phyloP scores from a whole-genome alignment of 2,329 filamentous ascomycete species.

The Fusarium bactridioides region DNA sequence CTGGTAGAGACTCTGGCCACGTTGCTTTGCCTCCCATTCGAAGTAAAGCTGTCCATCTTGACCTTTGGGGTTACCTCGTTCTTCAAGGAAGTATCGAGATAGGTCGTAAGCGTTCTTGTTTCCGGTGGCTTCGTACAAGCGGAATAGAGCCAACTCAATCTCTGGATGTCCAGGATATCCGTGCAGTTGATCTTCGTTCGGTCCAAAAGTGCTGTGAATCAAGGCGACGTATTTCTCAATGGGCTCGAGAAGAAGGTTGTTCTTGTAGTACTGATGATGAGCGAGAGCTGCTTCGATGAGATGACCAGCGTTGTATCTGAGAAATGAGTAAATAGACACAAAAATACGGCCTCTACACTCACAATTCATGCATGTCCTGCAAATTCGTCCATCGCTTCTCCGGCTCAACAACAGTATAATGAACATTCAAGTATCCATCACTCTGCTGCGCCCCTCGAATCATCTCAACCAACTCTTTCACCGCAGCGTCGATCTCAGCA shows the following conservation, averaged over 20 bases:
- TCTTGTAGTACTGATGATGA: slow-evolving; percentile 60
- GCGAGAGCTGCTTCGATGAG: slow-evolving; percentile 68
- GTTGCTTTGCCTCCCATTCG: slow-evolving; percentile 58
- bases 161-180: slow-evolving; percentile 63
- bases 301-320: slow-evolving; percentile 66
- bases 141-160: slow-evolving; percentile 58
- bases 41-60: slow-evolving; percentile 62
- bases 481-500: slow-evolving; percentile 16
- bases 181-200: slow-evolving; percentile 57
- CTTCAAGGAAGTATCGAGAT: slow-evolving; percentile 64
- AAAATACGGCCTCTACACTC: slow-evolving; percentile 18
- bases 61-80: slow-evolving; percentile 63
- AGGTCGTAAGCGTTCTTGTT: slow-evolving; percentile 52
- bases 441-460: slow-evolving; percentile 63
- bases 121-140: slow-evolving; percentile 48
- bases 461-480: slow-evolving; percentile 62
- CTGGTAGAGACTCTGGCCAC: slow-evolving; percentile 58
- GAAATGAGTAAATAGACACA: neutral
- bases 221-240: slow-evolving; percentile 52
- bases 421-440: slow-evolving; percentile 70
- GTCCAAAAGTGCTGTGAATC: slow-evolving; percentile 59
- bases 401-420: slow-evolving; percentile 67
- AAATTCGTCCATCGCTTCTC: slow-evolving; percentile 65
- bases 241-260: slow-evolving; percentile 54
- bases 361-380: slow-evolving; percentile 69